phyloP scores from a whole-genome alignment of 164 flowering plant species.

The Cinnamomum chago region DNA sequence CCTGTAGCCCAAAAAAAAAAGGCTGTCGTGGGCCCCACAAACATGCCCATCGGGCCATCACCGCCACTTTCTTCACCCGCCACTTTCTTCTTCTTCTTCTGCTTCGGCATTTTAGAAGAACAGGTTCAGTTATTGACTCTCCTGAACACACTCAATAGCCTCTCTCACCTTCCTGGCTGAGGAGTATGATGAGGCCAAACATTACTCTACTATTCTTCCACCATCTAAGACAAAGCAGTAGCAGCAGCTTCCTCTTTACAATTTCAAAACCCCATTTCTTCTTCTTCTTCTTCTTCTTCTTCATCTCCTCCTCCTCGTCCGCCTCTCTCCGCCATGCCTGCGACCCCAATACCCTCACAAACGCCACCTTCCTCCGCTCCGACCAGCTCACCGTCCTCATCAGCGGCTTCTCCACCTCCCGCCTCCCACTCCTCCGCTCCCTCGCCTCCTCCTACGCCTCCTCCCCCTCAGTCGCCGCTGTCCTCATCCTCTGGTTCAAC shows the following conservation, averaged over 20 bases:
- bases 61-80: too few relatives aligned
- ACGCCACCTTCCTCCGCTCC: slow-evolving; percentile 34
- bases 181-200: neutral
- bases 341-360: slow-evolving; percentile 18
- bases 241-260: neutral
- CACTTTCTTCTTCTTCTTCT: too few relatives aligned
- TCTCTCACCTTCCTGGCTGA: too few relatives aligned
- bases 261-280: neutral
- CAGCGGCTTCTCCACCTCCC: slow-evolving; percentile 78
- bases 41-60: too few relatives aligned
- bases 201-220: too few relatives aligned
- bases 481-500: slow-evolving; percentile 82
- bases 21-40: too few relatives aligned
- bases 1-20: too few relatives aligned
- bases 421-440: slow-evolving; percentile 67
- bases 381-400: slow-evolving; percentile 80
- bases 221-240: neutral
- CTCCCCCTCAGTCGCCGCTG: slow-evolving; percentile 49
- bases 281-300: neutral
- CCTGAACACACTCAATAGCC: too few relatives aligned
- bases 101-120: too few relatives aligned
- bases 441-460: slow-evolving; percentile 64
- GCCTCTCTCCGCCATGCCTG: neutral
- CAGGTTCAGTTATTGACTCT: too few relatives aligned
- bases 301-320: neutral